These are phyloP conservation scores for Chaetomiaceae sp. DNA, from an alignment of 2,329 filamentous ascomycete genomes.

Conservation along the genomic window DNA sequence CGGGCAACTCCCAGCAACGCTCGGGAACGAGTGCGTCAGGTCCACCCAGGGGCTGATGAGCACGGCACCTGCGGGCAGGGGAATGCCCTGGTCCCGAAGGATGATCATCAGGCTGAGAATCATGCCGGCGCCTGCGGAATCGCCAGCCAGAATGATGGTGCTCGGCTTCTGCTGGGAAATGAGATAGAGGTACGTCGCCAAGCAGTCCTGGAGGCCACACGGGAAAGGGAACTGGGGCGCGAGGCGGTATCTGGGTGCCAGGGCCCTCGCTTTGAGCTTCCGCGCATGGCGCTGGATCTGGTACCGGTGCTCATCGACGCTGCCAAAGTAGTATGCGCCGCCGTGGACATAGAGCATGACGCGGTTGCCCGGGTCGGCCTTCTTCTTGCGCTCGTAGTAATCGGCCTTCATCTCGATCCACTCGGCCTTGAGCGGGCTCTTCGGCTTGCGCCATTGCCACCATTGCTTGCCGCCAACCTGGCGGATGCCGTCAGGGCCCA, in stretches of 20 bases:
- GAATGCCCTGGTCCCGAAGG: slow-evolving; percentile 75
- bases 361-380: slow-evolving; percentile 57
- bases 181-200: slow-evolving; percentile 82
- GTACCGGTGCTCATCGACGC: slow-evolving; percentile 94
- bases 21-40: slow-evolving; percentile 91
- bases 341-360: slow-evolving; percentile 95
- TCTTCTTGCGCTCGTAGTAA: slow-evolving; percentile 65
- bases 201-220: slow-evolving; percentile 82
- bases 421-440: slow-evolving; percentile 68
- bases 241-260: slow-evolving; percentile 82
- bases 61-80: slow-evolving; percentile 83
- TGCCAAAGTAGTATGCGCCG: slow-evolving; percentile 92
- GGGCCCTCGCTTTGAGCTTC: slow-evolving; percentile 84
- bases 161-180: slow-evolving; percentile 70
- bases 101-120: slow-evolving; percentile 73
- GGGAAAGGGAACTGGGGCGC: slow-evolving; percentile 95
- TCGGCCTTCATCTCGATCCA: slow-evolving; percentile 96
- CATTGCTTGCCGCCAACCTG: slow-evolving; percentile 76
- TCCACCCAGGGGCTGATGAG: slow-evolving; percentile 96
- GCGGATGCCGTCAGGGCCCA: slow-evolving; percentile 71
- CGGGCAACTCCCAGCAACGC: slow-evolving; percentile 65
- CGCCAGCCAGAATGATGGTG: slow-evolving; percentile 83
- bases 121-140: slow-evolving; percentile 93
- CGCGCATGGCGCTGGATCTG: slow-evolving; percentile 94
- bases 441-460: slow-evolving; percentile 82